Evolutionary conservation across 306 rosid species (phyloP).

Genomic region (Geum urbanum): DNA sequence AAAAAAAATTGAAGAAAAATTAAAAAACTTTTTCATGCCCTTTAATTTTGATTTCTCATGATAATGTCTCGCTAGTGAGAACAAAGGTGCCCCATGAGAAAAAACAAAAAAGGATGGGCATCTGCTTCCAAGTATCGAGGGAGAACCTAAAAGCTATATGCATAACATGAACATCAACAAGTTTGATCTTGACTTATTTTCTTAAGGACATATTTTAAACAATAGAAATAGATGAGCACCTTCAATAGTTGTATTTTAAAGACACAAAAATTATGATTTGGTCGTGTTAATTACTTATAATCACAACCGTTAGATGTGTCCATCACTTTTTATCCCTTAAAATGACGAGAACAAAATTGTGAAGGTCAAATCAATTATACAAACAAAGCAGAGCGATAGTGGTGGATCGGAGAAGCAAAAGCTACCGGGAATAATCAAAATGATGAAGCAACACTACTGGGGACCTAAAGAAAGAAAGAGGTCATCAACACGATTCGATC

Average conservation of each 20-base stretch:
- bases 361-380: not conserved
- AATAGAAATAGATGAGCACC: too few species aligned
- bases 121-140: constrained; percentile 22
- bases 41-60: not conserved
- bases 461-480: constrained; percentile 17
- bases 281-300: too few species aligned
- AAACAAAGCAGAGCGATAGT: constrained; percentile 16
- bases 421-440: constrained; percentile 20
- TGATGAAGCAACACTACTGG: constrained; percentile 5
- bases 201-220: too few species aligned
- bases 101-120: not conserved
- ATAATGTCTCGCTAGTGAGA: constrained; percentile 14
- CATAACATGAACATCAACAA: constrained; percentile 40
- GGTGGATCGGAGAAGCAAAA: constrained; percentile 22
- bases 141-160: constrained; percentile 1
- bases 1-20: not conserved
- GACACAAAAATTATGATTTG: too few species aligned
- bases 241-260: too few species aligned
- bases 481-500: not conserved
- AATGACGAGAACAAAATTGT: too few species aligned
- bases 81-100: constrained; percentile 16
- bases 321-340: too few species aligned
- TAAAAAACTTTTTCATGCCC: not conserved
- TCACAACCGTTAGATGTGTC: too few species aligned
- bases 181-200: too few species aligned